These are phyloP conservation scores for Plasmodium chabaudi DNA, from an alignment of 169 alveolate genomes.

Conservation along the genomic window DNA sequence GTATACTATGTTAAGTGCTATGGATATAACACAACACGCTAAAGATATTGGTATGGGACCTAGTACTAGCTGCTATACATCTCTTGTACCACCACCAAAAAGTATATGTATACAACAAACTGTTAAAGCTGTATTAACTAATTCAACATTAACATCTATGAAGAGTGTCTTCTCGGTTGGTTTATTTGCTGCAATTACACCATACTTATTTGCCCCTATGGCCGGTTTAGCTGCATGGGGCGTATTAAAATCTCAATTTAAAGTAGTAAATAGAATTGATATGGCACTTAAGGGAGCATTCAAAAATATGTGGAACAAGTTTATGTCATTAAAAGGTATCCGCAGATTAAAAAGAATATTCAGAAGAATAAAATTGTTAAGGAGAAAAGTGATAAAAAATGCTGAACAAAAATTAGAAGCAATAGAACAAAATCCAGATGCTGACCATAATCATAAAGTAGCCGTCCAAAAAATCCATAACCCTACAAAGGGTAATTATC, in stretches of 20 bases:
- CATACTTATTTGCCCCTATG: slow-evolving; percentile 85
- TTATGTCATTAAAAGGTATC: slow-evolving; percentile 75
- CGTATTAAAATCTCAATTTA: slow-evolving; percentile 84
- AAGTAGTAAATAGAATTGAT: slow-evolving; percentile 83
- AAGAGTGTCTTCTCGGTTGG: slow-evolving; percentile 85
- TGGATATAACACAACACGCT: slow-evolving; percentile 87
- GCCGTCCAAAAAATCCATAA: slow-evolving; percentile 24
- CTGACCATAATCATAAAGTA: slow-evolving; percentile 26
- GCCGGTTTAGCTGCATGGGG: slow-evolving; percentile 84
- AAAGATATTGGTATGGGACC: slow-evolving; percentile 85
- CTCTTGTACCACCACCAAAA: slow-evolving; percentile 79
- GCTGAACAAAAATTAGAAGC: slow-evolving; percentile 53
- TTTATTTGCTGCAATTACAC: slow-evolving; percentile 84
- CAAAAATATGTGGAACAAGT: slow-evolving; percentile 82
- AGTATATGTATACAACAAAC: slow-evolving; percentile 78
- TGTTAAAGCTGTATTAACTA: slow-evolving; percentile 61
- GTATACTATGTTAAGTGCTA: slow-evolving; percentile 81
- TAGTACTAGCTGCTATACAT: slow-evolving; percentile 78
- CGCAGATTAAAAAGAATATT: slow-evolving; percentile 78
- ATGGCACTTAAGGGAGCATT: slow-evolving; percentile 81
- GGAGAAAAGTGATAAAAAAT: slow-evolving; percentile 64
- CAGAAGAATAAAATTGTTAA: slow-evolving; percentile 75
- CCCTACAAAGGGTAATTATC: slow-evolving; percentile 20
- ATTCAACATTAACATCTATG: slow-evolving; percentile 78
- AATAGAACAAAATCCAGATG: slow-evolving; percentile 52